Evolutionary conservation across 2,329 filamentous ascomycete species (phyloP).

Genomic region (Colletotrichum abscissum): DNA sequence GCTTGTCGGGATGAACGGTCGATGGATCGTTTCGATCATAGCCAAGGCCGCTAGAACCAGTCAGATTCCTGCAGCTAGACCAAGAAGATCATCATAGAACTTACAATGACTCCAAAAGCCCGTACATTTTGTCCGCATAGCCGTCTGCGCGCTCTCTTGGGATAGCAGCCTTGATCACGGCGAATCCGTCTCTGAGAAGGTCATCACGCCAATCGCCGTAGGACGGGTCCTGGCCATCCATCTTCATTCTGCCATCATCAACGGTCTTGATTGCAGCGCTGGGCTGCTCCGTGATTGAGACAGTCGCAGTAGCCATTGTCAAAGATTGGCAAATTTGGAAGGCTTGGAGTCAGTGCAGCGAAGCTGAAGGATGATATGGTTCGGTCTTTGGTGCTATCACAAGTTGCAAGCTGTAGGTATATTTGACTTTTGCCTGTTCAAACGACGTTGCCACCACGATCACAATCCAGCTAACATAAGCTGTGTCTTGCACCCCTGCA

Average conservation of each 20-base stretch:
- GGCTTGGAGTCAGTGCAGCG: not conserved
- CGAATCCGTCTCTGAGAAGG: constrained; percentile 37
- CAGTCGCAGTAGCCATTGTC: constrained; percentile 38
- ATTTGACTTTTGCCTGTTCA: not conserved
- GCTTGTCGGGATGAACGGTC: constrained; percentile 49
- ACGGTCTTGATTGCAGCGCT: constrained; percentile 33
- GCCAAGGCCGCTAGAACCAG: constrained; percentile 17
- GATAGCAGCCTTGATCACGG: constrained; percentile 34
- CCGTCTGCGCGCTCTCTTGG: constrained; percentile 32
- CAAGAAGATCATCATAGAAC: rapidly evolving
- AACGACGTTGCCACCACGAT: not conserved
- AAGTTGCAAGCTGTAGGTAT: not conserved
- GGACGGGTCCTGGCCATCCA: constrained; percentile 12
- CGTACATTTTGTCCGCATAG: constrained; percentile 45
- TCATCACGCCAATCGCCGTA: constrained; percentile 49
- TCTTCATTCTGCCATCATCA: constrained; percentile 43
- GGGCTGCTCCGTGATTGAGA: not conserved
- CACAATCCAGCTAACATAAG: not conserved
- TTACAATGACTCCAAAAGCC: constrained; percentile 38
- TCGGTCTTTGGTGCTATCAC: not conserved
- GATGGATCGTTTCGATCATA: constrained; percentile 44
- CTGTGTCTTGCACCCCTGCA: not conserved
- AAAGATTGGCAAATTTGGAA: constrained; percentile 25
- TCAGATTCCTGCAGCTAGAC: constrained; percentile 39
- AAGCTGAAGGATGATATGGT: not conserved